These are phyloP conservation scores for Cordia subcordata DNA, from an alignment of 257 asterid species.

Conservation along the genomic window DNA sequence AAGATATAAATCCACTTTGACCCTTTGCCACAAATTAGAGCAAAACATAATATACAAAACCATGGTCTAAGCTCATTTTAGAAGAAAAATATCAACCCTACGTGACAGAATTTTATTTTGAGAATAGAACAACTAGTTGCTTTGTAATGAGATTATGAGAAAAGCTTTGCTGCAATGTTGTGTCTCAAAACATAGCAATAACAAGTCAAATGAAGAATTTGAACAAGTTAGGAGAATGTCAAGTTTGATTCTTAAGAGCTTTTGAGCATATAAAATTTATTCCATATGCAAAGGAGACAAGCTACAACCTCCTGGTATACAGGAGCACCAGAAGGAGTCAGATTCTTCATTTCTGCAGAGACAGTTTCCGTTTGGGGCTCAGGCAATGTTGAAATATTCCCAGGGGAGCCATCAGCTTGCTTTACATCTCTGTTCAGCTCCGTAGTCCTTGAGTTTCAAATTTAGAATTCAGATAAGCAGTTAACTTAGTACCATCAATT, in stretches of 20 bases:
- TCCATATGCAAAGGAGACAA: not conserved
- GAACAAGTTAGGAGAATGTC: not conserved
- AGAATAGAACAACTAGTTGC: too few species aligned
- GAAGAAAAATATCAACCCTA: too few species aligned
- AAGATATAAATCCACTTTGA: too few species aligned
- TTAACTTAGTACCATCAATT: conserved; percentile 30
- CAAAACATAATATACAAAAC: not conserved
- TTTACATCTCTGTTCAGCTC: conserved; percentile 34
- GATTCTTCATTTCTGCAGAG: conserved; percentile 38
- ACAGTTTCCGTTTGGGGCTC: conserved; percentile 37
- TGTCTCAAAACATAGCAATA: too few species aligned
- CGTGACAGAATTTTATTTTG: too few species aligned
- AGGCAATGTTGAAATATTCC: conserved; percentile 28
- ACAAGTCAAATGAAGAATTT: too few species aligned
- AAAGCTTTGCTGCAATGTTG: too few species aligned
- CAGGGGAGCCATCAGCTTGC: conserved; percentile 33
- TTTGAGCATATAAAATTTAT: not conserved
- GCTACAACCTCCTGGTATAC: conserved; percentile 48
- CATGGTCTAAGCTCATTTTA: too few species aligned
- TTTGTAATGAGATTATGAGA: too few species aligned
- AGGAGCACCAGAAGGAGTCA: conserved; percentile 34
- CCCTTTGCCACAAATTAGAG: not conserved
- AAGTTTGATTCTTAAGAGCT: conserved; percentile 13
- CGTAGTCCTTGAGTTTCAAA: conserved; percentile 27
- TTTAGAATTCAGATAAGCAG: conserved; percentile 30